These are phyloP conservation scores for Hysterangium stoloniferum DNA, from an alignment of 768 basidiomycete species.

Conservation along the genomic window DNA sequence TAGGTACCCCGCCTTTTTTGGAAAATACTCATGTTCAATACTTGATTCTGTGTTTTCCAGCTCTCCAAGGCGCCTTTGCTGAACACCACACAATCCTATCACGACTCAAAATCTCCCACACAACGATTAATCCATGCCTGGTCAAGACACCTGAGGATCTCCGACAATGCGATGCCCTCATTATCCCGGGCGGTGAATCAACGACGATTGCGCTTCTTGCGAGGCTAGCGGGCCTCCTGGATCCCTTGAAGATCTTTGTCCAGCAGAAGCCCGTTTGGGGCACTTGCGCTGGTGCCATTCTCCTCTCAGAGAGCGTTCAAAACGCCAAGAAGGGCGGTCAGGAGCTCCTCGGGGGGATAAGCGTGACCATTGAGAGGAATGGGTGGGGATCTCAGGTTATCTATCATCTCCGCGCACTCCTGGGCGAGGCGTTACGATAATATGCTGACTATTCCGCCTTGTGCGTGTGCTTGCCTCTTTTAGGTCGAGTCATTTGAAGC, in stretches of 20 bases:
- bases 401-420: not conserved
- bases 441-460: not conserved
- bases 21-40: not conserved
- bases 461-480: not conserved
- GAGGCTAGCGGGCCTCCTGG: conserved; percentile 63
- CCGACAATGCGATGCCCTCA: conserved; percentile 66
- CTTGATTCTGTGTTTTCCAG: conserved; percentile 29
- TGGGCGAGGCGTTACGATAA: not conserved
- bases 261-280: conserved; percentile 79
- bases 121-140: conserved; percentile 24
- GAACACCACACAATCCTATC: conserved; percentile 72
- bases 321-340: conserved; percentile 84
- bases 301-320: conserved; percentile 66
- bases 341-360: conserved; percentile 75
- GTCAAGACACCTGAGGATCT: conserved; percentile 78
- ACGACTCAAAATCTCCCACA: conserved; percentile 17
- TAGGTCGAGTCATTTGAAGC: conserved; percentile 91
- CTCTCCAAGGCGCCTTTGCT: conserved; percentile 87
- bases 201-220: conserved; percentile 85
- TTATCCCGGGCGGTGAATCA: conserved; percentile 95
- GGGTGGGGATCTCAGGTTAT: conserved; percentile 84
- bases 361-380: conserved; percentile 75
- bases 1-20: too few relatives aligned
- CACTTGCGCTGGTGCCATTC: conserved; percentile 91
- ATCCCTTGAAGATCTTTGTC: conserved; percentile 73